Percentiles rank a stretch among this genome's conserved stretches.
These are phyloP conservation scores for Zygosaccharomyces pseudobailii DNA, from an alignment of 1,139 yeast genomes.

Conservation along the genomic window DNA sequence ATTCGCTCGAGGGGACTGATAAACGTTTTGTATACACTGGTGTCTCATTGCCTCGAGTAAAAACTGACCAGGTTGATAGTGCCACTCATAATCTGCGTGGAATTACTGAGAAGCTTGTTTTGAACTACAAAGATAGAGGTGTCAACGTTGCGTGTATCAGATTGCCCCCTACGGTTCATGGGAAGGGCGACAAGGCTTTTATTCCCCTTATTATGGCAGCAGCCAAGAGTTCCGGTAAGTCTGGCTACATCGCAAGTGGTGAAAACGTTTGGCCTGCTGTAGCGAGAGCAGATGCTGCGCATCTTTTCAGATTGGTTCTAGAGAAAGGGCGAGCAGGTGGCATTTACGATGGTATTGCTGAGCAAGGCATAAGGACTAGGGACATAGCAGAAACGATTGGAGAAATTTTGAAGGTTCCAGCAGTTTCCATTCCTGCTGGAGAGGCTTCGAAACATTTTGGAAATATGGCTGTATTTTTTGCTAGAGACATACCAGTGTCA, in stretches of 20 bases:
- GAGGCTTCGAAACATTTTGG: constrained; percentile 7
- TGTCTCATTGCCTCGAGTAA: constrained; percentile 14
- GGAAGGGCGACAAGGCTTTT: constrained; percentile 26
- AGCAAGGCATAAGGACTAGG: constrained; percentile 22
- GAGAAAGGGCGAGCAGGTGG: constrained; percentile 32
- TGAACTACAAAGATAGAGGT: constrained; percentile 23
- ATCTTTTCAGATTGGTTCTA: constrained; percentile 25
- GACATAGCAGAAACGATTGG: constrained; percentile 30
- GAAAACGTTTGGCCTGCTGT: constrained; percentile 34
- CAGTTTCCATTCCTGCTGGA: constrained; percentile 2
- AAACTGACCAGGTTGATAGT: not conserved
- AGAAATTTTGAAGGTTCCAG: constrained; percentile 16
- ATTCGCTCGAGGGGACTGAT: constrained; percentile 26
- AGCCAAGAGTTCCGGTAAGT: constrained; percentile 19
- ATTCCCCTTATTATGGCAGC: constrained; percentile 15
- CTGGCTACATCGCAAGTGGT: constrained; percentile 32
- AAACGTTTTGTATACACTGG: constrained; percentile 25
- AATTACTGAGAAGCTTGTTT: constrained; percentile 11
- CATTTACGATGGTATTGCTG: constrained; percentile 29
- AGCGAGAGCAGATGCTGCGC: constrained; percentile 34
- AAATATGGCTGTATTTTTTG: not conserved
- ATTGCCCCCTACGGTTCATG: constrained; percentile 36
- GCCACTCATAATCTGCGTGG: constrained; percentile 4
- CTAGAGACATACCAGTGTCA: constrained; percentile 5
- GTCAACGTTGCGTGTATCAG: constrained; percentile 26